Conservation (phyloP, 139 green algal genomes). For the Auxenochlorella pyrenoidosa region DNA sequence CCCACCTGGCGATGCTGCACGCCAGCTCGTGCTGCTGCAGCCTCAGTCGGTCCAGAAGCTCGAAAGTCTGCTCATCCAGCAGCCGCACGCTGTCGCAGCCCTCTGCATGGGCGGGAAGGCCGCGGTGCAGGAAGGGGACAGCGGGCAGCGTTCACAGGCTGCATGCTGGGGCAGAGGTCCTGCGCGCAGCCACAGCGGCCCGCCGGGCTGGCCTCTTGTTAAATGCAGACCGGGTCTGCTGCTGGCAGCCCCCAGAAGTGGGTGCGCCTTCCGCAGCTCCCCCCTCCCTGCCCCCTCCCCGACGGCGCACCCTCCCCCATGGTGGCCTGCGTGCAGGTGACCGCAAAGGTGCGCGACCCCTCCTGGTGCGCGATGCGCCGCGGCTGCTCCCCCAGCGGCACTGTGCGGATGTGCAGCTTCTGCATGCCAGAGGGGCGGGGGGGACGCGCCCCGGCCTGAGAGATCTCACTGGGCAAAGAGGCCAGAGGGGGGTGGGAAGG, state of each 20-base stretch:
- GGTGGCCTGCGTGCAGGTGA: conserved; percentile 55
- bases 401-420: conserved; percentile 95
- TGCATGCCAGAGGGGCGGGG: conserved; percentile 58
- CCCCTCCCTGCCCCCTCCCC: not conserved
- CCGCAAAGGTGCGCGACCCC: conserved; percentile 53
- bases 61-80: conserved; percentile 85
- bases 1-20: conserved; percentile 59
- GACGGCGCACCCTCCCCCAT: conserved; percentile 16
- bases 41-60: conserved; percentile 65
- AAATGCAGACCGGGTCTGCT: too few relatives aligned
- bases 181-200: too few relatives aligned
- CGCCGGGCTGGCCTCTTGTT: too few relatives aligned
- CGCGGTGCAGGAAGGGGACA: too few relatives aligned
- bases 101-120: not conserved
- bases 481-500: too few relatives aligned
- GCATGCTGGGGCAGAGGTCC: too few relatives aligned
- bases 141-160: too few relatives aligned
- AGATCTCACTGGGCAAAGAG: too few relatives aligned
- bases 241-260: too few relatives aligned
- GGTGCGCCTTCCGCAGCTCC: too few relatives aligned
- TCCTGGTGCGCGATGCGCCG: conserved; percentile 90
- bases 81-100: conserved; percentile 64
- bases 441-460: too few relatives aligned
- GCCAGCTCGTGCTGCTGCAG: conserved; percentile 75
- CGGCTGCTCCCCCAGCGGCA: conserved; percentile 92